A percentile compares a stretch with the other conserved stretches of the same genome.
Conservation (phyloP, 2,329 filamentous ascomycete genomes). For the Colletotrichum sidae region DNA sequence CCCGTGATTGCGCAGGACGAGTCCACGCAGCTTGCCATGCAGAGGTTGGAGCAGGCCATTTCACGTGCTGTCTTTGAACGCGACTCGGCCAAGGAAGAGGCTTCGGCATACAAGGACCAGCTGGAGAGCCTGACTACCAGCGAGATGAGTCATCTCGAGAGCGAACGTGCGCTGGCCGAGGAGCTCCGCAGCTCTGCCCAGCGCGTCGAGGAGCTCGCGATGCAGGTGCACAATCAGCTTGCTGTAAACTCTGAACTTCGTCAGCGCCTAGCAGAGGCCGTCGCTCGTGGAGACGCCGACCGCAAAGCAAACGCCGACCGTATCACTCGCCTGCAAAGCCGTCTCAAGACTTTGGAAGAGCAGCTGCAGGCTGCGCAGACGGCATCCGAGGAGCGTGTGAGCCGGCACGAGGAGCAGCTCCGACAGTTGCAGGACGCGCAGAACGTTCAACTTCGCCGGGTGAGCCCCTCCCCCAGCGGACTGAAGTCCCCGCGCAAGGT, state of each 20-base stretch:
- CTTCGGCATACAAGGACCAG: conserved; percentile 69
- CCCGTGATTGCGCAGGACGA: conserved; percentile 57
- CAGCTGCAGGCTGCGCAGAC: conserved; percentile 85
- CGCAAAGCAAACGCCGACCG: conserved; percentile 83
- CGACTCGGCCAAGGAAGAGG: conserved; percentile 76
- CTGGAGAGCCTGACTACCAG: conserved; percentile 67
- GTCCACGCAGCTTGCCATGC: conserved; percentile 71
- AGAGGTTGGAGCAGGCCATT: conserved; percentile 75
- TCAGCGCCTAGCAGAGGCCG: conserved; percentile 80
- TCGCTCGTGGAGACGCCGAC: conserved; percentile 85
- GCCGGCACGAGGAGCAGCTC: conserved; percentile 88
- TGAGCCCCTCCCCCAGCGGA: conserved; percentile 61
- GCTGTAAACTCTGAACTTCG: conserved; percentile 81
- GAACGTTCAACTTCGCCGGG: conserved; percentile 79
- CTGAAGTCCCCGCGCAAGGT: conserved; percentile 48
- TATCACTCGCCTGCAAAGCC: conserved; percentile 85
- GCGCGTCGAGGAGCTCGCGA: conserved; percentile 82
- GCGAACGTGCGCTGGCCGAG: conserved; percentile 73
- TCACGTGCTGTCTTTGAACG: conserved; percentile 77
- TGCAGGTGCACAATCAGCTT: conserved; percentile 84
- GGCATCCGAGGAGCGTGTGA: conserved; percentile 85
- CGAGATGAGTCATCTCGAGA: conserved; percentile 67
- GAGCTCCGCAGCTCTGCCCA: conserved; percentile 80
- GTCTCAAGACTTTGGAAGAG: conserved; percentile 86
- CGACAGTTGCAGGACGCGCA: conserved; percentile 80